Base-by-base conservation (phyloP, 2,329 filamentous ascomycete species). In the Fusarium mangiferae region DNA sequence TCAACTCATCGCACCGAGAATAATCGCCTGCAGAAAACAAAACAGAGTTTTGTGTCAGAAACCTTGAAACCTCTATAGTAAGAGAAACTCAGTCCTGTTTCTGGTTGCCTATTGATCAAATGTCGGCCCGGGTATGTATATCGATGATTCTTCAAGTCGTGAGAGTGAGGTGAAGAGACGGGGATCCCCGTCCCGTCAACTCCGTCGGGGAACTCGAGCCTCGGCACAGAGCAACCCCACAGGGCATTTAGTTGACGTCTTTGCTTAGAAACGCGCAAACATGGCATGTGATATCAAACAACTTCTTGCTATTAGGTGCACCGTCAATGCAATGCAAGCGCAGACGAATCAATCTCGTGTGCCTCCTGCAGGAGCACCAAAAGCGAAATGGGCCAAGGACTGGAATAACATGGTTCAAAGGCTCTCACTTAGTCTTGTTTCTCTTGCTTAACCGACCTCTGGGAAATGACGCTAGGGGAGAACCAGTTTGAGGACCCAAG, bases 211-310 rank as follows among this genome's bases (percentile, higher is more conserved):
- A 70, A 70, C 49, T 52, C 52, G 20, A 44, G 26, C 67, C 67
- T 70, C 67, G 72, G 72, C 68, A 71, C 24, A 69, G 18, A 35
- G 36, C 49, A 73, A 65, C 62, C 58, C 71, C 62, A 72, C 68
- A 48, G 44, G 42, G 12, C 30, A 54, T 48, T 41, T 55, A 33
- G 55, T 62, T 45, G 49, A 67, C 61, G 44, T 49, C 35, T 26
- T 28, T 44, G 51, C 45, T 59, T 41, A 49, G 42, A 51, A 51
- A 55, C 55, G 39, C 44, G 36, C 33, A 49, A 49, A n/a, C 60
- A 20, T 39, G 48, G 68, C 72, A 74, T 74, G 72, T 74, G 72
- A 74, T 48, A 70, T 72, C 66, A 62, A 74, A 49, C 45, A 60
- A 54, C 41, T 58, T 52, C 30, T 38, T 42, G 66, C 52, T 58